Conservation (phyloP, 225 moss, liverwort and hornwort species). For the Neckera pumila region DNA sequence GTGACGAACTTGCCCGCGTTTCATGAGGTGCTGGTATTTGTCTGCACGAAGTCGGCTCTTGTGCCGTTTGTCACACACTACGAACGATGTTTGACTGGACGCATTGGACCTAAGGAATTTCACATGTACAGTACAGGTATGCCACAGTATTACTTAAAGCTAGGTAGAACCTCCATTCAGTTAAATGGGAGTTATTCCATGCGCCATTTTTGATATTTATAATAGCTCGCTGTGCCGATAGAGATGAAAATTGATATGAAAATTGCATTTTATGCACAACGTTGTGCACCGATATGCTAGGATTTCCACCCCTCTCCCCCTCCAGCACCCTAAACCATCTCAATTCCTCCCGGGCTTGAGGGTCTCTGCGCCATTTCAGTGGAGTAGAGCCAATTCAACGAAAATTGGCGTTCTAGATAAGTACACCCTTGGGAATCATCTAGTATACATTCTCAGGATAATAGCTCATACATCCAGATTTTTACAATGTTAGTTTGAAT, state of each 20-base stretch:
- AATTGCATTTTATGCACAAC: neutral
- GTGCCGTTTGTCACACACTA: constrained; percentile 16
- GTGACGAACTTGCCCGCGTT: constrained; percentile 33
- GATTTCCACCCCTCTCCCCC: neutral
- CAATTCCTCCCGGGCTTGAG: neutral
- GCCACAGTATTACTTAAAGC: neutral
- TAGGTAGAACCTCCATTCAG: neutral
- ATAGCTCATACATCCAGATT: neutral
- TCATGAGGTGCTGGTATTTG: constrained; percentile 32
- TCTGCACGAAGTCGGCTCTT: constrained; percentile 33
- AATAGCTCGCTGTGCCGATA: neutral
- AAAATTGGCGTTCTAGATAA: neutral
- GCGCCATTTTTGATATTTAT: neutral
- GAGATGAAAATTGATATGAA: neutral
- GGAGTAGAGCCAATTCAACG: neutral
- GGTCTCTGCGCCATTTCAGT: neutral
- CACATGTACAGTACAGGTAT: constrained; percentile 45
- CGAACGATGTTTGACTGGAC: constrained; percentile 35
- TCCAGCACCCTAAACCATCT: neutral
- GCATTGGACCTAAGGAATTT: constrained; percentile 29
- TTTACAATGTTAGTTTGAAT: neutral
- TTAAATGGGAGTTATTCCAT: neutral
- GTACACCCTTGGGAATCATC: neutral
- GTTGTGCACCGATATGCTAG: neutral
- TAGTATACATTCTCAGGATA: neutral